Base-by-base conservation (phyloP, 495 filamentous ascomycete species). In the Hyaloscypha bicolor region DNA sequence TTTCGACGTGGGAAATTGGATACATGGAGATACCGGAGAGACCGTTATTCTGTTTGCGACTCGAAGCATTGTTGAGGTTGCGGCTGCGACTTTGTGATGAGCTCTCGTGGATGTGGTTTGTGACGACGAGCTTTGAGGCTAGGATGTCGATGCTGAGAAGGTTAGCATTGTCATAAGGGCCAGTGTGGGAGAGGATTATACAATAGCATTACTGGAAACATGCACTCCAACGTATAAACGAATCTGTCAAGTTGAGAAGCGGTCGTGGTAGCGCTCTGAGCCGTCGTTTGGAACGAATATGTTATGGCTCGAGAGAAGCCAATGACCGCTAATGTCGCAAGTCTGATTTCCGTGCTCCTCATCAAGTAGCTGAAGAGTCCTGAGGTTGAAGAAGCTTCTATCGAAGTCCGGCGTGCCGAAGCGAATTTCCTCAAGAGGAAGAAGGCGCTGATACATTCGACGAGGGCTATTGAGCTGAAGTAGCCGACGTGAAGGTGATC, bases 311-410 rank as follows among this genome's bases (percentile, higher is more conserved):
- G 70, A 5, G 73, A 72, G 55, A 76, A 68, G 8, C 76, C 77
- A 22, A 79, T 74, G 31, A 75, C 21, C 5, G 71, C 73, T 9
- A 79, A 62, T 19, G 66, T 68, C 16, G 77, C 72, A 11, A 78
- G 71, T n/a, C 79, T 68, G 30, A 80, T 71, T 65, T 80, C 78
- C 11, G 78, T 79, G 31, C 76, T 77, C 48, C 75, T 48, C 48
- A 76, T 72, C 22, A 79, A 67, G 63, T 75, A 74, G 2, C 67
- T 62, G 60, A 79, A 77, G 16, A 79, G 60, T 35, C 67, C 62
- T 5, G 61, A 63, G 31, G 53, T 66, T 25, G 58, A 63, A 19
- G 53, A 33, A 14, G 57, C 51, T 30, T 62, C 52, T 25, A 55
- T 56, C 0, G 65, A 60, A 12, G n/a, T 45, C 9, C 33, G 22